phyloP scores from a whole-genome alignment of 345 rosid species.

The Schrenkiella parvula region DNA sequence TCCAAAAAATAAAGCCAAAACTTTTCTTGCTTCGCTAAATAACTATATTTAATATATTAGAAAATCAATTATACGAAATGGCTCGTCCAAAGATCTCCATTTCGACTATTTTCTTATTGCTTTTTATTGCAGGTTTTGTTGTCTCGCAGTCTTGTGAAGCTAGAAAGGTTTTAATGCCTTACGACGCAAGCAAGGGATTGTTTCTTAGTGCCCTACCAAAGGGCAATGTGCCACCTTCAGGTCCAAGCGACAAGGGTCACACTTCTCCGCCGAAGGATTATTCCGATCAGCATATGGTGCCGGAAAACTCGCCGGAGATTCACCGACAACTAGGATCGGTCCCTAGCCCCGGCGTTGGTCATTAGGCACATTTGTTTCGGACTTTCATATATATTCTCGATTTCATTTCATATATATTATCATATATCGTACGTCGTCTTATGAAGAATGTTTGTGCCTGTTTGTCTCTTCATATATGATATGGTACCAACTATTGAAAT shows the following conservation, averaged over 20 bases:
- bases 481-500: neutral
- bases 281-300: conserved; percentile 2
- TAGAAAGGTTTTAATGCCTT: conserved; percentile 23
- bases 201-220: conserved; percentile 34
- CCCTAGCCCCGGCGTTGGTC: conserved; percentile 57
- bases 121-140: conserved; percentile 13
- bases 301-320: conserved; percentile 18
- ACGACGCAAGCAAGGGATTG: conserved; percentile 25
- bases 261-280: conserved; percentile 19
- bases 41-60: too few species aligned
- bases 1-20: neutral
- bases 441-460: neutral
- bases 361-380: conserved; percentile 20
- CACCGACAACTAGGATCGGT: conserved; percentile 35
- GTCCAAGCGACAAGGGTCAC: conserved; percentile 39
- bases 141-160: conserved; percentile 19
- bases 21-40: neutral
- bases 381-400: neutral
- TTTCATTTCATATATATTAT: neutral
- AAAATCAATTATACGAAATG: conserved; percentile 7
- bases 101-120: conserved; percentile 2
- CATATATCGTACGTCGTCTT: neutral
- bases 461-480: conserved; percentile 15
- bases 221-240: conserved; percentile 34
- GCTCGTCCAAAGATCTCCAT: conserved; percentile 15